A percentile compares a stretch with the other conserved stretches of the same genome.
phyloP scores from a whole-genome alignment of 192 early-diverging fungal genomes.

The Umbelopsis vinacea region DNA sequence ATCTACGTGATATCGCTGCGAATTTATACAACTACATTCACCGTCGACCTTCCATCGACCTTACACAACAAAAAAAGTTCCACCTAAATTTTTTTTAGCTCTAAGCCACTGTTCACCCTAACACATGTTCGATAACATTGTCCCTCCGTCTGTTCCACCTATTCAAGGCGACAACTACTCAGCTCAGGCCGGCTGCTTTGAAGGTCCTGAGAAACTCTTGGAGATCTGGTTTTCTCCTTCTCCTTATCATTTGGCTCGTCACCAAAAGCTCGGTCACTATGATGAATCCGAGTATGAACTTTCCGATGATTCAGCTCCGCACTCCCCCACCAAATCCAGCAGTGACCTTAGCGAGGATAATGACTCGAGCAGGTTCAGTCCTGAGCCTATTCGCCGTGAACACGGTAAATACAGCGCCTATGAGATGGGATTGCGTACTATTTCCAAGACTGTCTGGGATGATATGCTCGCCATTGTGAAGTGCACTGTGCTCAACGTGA shows the following conservation, averaged over 20 bases:
- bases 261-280: constrained; percentile 25
- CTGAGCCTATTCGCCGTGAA: constrained; percentile 21
- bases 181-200: constrained; percentile 67
- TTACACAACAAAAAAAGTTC: not conserved
- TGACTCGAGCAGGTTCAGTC: constrained; percentile 21
- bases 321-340: constrained; percentile 12
- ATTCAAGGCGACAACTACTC: constrained; percentile 43
- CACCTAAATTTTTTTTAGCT: not conserved
- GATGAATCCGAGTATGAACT: constrained; percentile 28
- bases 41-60: no score
- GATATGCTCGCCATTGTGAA: constrained; percentile 93
- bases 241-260: constrained; percentile 28
- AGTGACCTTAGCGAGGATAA: constrained; percentile 10
- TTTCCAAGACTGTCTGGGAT: constrained; percentile 83
- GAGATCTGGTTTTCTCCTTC: constrained; percentile 93
- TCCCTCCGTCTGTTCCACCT: constrained; percentile 33
- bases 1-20: not conserved
- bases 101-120: constrained; percentile 14
- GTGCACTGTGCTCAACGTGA: constrained; percentile 88
- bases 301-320: constrained; percentile 30
- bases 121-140: constrained; percentile 23
- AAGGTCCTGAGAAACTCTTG: constrained; percentile 97
- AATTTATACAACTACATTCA: not conserved
- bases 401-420: constrained; percentile 41
- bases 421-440: constrained; percentile 70